Base-by-base conservation (phyloP, 1,139 yeast genomes). In the Yamadazyma friedrichii region DNA sequence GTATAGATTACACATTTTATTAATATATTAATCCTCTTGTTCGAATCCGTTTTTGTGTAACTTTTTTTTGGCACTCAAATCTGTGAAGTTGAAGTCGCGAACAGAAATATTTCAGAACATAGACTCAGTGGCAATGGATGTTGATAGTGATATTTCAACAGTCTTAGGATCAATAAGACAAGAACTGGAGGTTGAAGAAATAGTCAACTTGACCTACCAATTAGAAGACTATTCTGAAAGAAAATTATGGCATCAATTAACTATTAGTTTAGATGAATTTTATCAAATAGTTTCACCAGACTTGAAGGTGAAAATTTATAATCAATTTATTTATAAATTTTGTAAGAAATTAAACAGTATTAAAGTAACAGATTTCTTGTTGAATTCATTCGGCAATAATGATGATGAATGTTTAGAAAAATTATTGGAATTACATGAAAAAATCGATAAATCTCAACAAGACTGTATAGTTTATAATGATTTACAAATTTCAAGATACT, bases 201-300 rank as follows among this genome's bases (percentile, higher is more conserved):
- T 80, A 34, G 74, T 78, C n/a, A 76, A 81, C 32, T 65, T 80
- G 34, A 78, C 86, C 52, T 84, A 82, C 56, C 81, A 84, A 43
- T 78, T 93, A 59, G 98, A 91, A 58, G 96, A 89, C 54, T 73
- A 73, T 48, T 87, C 88, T 66, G 97, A 91, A 59, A 76, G 96
- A 53, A 88, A 88, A 70, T 74, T 78, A 54, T 79, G 82, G 82
- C 79, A 72, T 57, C 95, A 88, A 66, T 76, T 93, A 58, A 88
- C 97, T 2, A 77, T 79, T 46, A 65, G 80, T 12, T 70, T 93
- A 46, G 77, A 76, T 39, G 77, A 75, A 46, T 76, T 87, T 52
- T 88, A 82, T 40, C 44, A 47, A 33, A 12, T 42, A 9, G 62
- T 67, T 64, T 38, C 55, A 54, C 43, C 75, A 76, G 24, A 71